Conservation (phyloP, 768 basidiomycete genomes). For the Sporobolomyces pararoseus region DNA sequence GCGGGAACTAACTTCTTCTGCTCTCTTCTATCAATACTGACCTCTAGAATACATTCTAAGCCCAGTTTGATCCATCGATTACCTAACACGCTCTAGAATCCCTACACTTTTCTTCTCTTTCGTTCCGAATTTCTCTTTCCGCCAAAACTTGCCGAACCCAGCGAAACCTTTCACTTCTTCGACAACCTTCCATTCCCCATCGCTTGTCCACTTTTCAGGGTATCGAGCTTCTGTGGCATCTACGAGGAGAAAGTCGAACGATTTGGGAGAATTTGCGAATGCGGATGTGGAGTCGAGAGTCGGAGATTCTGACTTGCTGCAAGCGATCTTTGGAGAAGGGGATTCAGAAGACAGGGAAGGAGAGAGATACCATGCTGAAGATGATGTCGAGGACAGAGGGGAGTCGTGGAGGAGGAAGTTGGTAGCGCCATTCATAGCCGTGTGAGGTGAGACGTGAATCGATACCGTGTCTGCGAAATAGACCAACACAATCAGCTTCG, state of each 20-base stretch:
- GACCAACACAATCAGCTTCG: conserved; percentile 28
- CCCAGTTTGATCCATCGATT: neutral
- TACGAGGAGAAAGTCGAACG: conserved; percentile 10
- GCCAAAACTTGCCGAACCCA: conserved; percentile 1
- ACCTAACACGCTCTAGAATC: conserved; percentile 1
- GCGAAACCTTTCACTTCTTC: neutral
- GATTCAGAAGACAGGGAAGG: neutral
- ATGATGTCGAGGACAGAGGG: conserved; percentile 31
- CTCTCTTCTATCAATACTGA: too few relatives aligned
- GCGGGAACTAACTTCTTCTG: too few relatives aligned
- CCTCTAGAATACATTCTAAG: too few relatives aligned
- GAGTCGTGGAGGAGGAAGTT: conserved; percentile 65
- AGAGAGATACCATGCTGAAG: conserved; percentile 33
- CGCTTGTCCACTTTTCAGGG: neutral
- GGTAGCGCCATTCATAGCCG: conserved; percentile 83
- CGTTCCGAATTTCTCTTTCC: neutral
- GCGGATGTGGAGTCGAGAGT: conserved; percentile 37
- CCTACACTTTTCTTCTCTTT: neutral
- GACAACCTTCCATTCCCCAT: neutral
- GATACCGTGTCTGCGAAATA: conserved; percentile 50
- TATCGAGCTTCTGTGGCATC: conserved; percentile 1
- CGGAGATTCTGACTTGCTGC: conserved; percentile 64
- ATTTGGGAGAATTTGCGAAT: neutral
- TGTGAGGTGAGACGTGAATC: conserved; percentile 77
- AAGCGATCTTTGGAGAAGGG: conserved; percentile 52